These are phyloP conservation scores for Penicillium sp. DNA, from an alignment of 2,329 filamentous ascomycete genomes.

Conservation along the genomic window DNA sequence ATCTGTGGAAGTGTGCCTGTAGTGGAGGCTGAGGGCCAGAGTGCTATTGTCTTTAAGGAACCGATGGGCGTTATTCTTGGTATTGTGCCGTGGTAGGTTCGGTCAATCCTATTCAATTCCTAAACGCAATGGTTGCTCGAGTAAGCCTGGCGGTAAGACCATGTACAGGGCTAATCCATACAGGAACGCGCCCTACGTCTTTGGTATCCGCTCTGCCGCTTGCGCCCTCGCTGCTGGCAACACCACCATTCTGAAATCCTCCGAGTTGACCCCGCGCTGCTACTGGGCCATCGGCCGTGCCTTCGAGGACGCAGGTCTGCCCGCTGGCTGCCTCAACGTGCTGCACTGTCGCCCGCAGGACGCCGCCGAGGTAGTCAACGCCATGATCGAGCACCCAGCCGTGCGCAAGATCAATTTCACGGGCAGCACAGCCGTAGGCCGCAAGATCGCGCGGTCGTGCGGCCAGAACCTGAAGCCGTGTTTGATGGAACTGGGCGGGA, in stretches of 20 bases:
- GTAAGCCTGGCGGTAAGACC: too few relatives aligned
- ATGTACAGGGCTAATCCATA: neutral
- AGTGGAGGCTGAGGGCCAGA: slow-evolving; percentile 51
- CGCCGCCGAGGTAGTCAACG: slow-evolving; percentile 64
- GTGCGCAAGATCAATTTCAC: slow-evolving; percentile 76
- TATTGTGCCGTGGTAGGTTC: slow-evolving; percentile 70
- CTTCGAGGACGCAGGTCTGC: slow-evolving; percentile 70
- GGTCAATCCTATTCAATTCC: neutral
- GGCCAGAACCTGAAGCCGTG: slow-evolving; percentile 73
- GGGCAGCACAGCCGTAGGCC: slow-evolving; percentile 66
- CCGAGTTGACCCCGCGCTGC: slow-evolving; percentile 63
- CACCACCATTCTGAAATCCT: slow-evolving; percentile 68
- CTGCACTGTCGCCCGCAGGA: slow-evolving; percentile 61
- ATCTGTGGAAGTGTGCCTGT: slow-evolving; percentile 51
- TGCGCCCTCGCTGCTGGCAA: slow-evolving; percentile 70
- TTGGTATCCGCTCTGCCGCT: slow-evolving; percentile 51
- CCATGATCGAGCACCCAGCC: slow-evolving; percentile 62
- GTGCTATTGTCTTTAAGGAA: slow-evolving; percentile 67
- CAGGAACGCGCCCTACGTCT: slow-evolving; percentile 55
- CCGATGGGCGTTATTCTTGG: slow-evolving; percentile 74
- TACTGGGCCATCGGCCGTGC: slow-evolving; percentile 61
- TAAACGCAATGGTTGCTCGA: too few relatives aligned
- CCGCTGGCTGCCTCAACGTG: slow-evolving; percentile 70
- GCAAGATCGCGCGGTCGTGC: slow-evolving; percentile 64
- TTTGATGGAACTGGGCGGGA: slow-evolving; percentile 78